Percentiles rank a stretch among this genome's conserved stretches.
phyloP scores from a whole-genome alignment of 495 filamentous ascomycete genomes.

The Penicillium bialowiezense region DNA sequence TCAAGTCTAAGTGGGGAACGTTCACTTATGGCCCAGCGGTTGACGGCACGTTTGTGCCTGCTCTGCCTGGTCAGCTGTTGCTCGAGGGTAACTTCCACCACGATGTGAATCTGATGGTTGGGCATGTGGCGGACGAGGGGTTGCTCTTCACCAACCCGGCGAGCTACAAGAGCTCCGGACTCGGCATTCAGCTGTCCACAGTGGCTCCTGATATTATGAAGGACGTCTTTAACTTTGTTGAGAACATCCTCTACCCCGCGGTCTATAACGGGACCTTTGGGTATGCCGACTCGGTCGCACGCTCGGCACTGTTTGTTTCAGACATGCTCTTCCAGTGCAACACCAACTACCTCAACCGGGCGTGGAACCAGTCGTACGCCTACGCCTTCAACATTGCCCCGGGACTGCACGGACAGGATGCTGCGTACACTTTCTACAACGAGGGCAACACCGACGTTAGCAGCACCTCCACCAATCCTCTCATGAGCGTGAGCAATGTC shows the following conservation, averaged over 20 bases:
- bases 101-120: conserved; percentile 52
- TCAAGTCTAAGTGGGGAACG: conserved; percentile 38
- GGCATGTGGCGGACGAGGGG: conserved; percentile 56
- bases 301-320: conserved; percentile 31
- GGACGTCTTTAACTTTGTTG: conserved; percentile 46
- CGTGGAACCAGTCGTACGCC: conserved; percentile 53
- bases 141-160: conserved; percentile 56
- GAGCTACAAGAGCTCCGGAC: conserved; percentile 42
- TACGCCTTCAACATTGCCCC: conserved; percentile 64
- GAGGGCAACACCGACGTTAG: conserved; percentile 17
- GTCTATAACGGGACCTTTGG: conserved; percentile 53
- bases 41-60: conserved; percentile 58
- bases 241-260: conserved; percentile 55
- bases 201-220: conserved; percentile 28
- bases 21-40: conserved; percentile 58
- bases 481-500: conserved; percentile 30
- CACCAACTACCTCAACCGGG: conserved; percentile 51
- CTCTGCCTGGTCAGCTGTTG: conserved; percentile 54
- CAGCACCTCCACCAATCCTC: background rate
- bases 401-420: conserved; percentile 53
- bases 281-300: conserved; percentile 35
- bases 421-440: conserved; percentile 60
- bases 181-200: conserved; percentile 40
- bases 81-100: conserved; percentile 54
- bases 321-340: conserved; percentile 60